Percentiles rank a stretch among this genome's conserved stretches.
phyloP scores from a whole-genome alignment of 1,284 basidiomycete genomes.

The Sporisorium sorghi region DNA sequence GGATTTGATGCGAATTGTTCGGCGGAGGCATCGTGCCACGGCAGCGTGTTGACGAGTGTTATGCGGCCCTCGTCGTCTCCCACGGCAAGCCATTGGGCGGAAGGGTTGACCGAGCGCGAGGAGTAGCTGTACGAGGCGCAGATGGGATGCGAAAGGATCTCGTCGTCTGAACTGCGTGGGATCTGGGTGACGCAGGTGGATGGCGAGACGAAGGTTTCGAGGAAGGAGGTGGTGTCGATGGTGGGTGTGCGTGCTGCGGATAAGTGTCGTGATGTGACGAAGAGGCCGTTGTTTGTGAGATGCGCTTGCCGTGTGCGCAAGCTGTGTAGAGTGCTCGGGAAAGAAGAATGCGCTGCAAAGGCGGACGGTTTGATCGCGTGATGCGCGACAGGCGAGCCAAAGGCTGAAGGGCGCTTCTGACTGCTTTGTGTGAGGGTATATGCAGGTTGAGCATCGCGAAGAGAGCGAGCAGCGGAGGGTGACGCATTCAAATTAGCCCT shows the following conservation, averaged over 20 bases:
- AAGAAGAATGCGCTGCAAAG: constrained; percentile 5
- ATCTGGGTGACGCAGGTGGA: constrained; percentile 22
- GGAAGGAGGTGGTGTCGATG: constrained; percentile 32
- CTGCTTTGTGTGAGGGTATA: constrained; percentile 8
- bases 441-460: not conserved
- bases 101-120: constrained; percentile 42
- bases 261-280: not conserved
- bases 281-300: constrained; percentile 5
- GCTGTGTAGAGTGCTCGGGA: constrained; percentile 10
- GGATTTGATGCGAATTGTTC: constrained; percentile 17
- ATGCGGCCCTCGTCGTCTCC: constrained; percentile 67
- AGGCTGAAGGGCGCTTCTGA: constrained; percentile 1
- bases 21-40: constrained; percentile 30
- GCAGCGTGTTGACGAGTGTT: constrained; percentile 58
- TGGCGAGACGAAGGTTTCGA: constrained; percentile 48
- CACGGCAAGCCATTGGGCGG: constrained; percentile 63
- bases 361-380: constrained; percentile 8
- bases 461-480: constrained; percentile 2
- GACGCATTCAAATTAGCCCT: not conserved
- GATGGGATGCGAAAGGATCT: constrained; percentile 49
- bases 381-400: not conserved
- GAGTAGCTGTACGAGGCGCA: constrained; percentile 58
- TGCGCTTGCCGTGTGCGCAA: constrained; percentile 21
- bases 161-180: constrained; percentile 20
- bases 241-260: constrained; percentile 10